Base-by-base conservation (phyloP, 805 yeast species). In the Sugiyamaella qingdaonensis region DNA sequence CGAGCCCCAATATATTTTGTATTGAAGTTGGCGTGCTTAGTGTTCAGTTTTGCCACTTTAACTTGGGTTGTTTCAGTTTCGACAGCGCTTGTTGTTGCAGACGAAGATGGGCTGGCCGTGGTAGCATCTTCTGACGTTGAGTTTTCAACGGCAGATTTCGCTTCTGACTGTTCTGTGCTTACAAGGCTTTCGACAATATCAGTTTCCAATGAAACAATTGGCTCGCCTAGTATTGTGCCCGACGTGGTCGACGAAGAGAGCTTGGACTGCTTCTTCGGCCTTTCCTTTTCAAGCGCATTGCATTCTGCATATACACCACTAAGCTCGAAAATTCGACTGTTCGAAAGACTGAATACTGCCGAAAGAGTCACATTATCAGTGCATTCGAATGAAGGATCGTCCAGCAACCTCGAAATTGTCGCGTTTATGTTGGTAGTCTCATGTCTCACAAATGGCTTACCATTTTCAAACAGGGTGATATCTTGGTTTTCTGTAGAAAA, bases 401-500 rank as follows among this genome's bases (percentile, higher is more conserved):
- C 67, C 24, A 64, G 64, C 16, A 64, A 64, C 9, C 61, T 59
- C 32, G 61, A 58, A 24, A 62, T 27, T 11, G 62, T 54, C 50
- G 61, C 55, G 14, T 53, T 44, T 16, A 58, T 56, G 21, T 61
- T 56, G 2, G 68, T 54, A 14, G 66, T 52, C 9, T 60, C 64
- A 60, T 67, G 68, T 7, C 60, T 61, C 4, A 60, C 54, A 49
- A 68, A 63, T 31, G 69, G 67, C 9, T 64, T 52, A 8, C 74
- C 77, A 54, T 76, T 58, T 54, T 75, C 79, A 43, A 56, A 62
- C 3, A 79, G 58, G 24, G 67, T 69, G 29, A 79, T 46, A 14
- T 66, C 63, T 31, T 75, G 53, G 10, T 67, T 67, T 10, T 72
- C 57, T 14, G 51, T 44, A 11, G 48, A 56, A 9, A 50, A 27